Evolutionary conservation across 164 flowering plant genomes (phyloP).

Genomic region (Nelumbo lutea): DNA sequence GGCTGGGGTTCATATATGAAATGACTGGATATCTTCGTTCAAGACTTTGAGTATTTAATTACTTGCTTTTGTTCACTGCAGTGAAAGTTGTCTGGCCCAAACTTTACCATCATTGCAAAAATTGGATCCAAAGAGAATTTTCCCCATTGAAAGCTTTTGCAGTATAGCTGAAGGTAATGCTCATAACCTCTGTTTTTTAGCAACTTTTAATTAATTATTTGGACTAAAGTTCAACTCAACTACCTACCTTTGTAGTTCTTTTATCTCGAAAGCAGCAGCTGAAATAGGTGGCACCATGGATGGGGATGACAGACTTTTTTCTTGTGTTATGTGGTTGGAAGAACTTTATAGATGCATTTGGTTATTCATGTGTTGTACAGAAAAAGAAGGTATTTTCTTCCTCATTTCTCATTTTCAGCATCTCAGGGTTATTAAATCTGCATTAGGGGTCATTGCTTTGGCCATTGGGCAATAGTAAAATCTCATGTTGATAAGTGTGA

Average conservation of each 20-base stretch:
- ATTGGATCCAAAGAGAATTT: slow-evolving; percentile 45
- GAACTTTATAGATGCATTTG: too few species aligned
- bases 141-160: slow-evolving; percentile 49
- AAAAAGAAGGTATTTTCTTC: too few species aligned
- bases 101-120: slow-evolving; percentile 37
- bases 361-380: too few species aligned
- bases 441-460: too few species aligned
- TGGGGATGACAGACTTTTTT: too few species aligned
- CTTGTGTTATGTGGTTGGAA: too few species aligned
- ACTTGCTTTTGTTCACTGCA: slow-evolving; percentile 24
- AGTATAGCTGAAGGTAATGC: slow-evolving; percentile 53
- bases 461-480: too few species aligned
- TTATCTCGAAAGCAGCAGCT: not conserved
- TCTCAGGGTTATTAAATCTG: too few species aligned
- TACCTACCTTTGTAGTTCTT: not conserved
- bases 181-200: not conserved
- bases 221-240: not conserved
- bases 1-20: not conserved
- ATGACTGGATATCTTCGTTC: not conserved
- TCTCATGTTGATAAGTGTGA: too few species aligned
- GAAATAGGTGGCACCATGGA: not conserved
- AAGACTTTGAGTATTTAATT: too few species aligned
- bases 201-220: not conserved
- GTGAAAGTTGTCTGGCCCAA: slow-evolving; percentile 41
- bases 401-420: too few species aligned